Evolutionary conservation across 768 basidiomycete genomes (phyloP).

Genomic region (Lentinula raphanica): DNA sequence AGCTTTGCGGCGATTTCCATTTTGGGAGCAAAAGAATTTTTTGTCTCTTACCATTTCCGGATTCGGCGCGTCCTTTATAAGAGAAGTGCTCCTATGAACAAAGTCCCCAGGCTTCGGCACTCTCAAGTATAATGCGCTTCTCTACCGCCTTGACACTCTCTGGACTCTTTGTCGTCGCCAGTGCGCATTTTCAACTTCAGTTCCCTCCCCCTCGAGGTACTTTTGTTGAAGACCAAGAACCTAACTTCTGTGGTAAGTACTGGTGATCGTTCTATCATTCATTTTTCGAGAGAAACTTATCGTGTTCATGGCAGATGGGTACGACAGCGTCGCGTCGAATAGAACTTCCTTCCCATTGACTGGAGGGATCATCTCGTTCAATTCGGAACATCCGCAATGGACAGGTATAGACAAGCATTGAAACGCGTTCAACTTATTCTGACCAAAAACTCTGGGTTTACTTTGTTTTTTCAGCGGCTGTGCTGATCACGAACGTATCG

Average conservation of each 20-base stretch:
- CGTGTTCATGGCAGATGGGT: conserved; percentile 49
- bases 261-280: background rate
- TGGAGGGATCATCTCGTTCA: conserved; percentile 54
- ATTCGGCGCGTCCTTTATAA: background rate
- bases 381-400: conserved; percentile 63
- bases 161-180: conserved; percentile 35
- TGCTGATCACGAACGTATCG: conserved; percentile 48
- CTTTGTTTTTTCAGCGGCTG: conserved; percentile 33
- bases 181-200: conserved; percentile 77
- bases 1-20: background rate
- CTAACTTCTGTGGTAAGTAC: conserved; percentile 60
- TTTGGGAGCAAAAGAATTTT: background rate
- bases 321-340: conserved; percentile 41
- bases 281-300: background rate
- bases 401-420: conserved; percentile 31
- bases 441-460: too few relatives aligned
- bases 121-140: background rate
- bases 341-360: conserved; percentile 68
- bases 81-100: background rate
- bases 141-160: conserved; percentile 28
- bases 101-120: background rate
- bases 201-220: conserved; percentile 69
- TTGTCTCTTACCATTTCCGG: background rate
- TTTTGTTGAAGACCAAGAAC: conserved; percentile 57
- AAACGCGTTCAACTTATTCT: background rate